phyloP scores from a whole-genome alignment of 345 rosid species.

The Brassica carinata region DNA sequence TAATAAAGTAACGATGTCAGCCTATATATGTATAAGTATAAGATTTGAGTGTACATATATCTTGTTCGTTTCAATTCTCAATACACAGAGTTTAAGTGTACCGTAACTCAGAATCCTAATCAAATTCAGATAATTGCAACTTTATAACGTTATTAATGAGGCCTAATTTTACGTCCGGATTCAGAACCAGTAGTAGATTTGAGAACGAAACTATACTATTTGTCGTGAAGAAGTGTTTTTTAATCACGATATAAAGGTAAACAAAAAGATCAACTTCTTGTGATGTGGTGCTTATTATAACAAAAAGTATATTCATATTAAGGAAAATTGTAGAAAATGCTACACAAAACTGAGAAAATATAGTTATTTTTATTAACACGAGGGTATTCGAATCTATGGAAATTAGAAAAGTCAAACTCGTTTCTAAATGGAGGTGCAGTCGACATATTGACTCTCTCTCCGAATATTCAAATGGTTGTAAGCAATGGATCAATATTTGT shows the following conservation, averaged over 20 bases:
- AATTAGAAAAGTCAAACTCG: too few relatives aligned
- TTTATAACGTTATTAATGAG: slow-evolving; percentile 13
- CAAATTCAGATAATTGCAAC: not conserved
- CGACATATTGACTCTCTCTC: too few relatives aligned
- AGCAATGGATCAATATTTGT: too few relatives aligned
- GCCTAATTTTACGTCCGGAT: slow-evolving; percentile 6
- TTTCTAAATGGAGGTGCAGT: too few relatives aligned
- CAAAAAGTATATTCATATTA: not conserved
- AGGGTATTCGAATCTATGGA: too few relatives aligned
- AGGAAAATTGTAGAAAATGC: slow-evolving; percentile 4
- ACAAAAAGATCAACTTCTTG: slow-evolving; percentile 18
- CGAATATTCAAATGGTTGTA: too few relatives aligned
- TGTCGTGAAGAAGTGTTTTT: slow-evolving; percentile 9
- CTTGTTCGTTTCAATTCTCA: not conserved
- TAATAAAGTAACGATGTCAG: not conserved
- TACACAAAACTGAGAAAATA: not conserved
- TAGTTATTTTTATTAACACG: too few relatives aligned
- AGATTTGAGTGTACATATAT: not conserved
- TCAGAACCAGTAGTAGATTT: slow-evolving; percentile 16
- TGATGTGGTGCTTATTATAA: slow-evolving; percentile 2
- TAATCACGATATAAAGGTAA: slow-evolving; percentile 13
- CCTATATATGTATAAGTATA: not conserved
- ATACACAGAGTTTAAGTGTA: not conserved
- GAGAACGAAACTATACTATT: slow-evolving; percentile 18
- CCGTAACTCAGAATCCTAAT: not conserved